phyloP scores from a whole-genome alignment of 106 monocot genomes.

The Apostasia shenzhenica region DNA sequence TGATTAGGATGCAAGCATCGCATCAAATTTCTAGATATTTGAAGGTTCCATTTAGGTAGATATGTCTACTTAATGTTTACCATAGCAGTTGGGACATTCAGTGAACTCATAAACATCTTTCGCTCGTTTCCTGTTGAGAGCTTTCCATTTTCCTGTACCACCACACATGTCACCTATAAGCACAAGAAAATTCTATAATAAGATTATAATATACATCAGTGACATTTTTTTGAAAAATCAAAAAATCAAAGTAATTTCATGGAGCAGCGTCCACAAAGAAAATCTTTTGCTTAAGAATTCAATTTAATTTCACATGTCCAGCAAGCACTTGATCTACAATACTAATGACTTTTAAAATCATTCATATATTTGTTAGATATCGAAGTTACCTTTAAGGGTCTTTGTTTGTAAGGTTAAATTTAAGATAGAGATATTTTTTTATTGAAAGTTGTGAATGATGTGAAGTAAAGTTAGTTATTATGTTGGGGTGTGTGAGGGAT shows the following conservation, averaged over 20 bases:
- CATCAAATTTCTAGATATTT: too few relatives aligned
- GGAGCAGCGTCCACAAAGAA: too few relatives aligned
- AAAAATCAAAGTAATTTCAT: background rate
- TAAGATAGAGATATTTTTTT: too few relatives aligned
- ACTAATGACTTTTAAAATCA: too few relatives aligned
- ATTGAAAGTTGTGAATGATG: too few relatives aligned
- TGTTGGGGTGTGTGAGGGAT: too few relatives aligned
- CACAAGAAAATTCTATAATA: background rate
- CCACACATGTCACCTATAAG: conserved; percentile 94
- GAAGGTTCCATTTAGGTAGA: too few relatives aligned
- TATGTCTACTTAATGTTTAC: conserved; percentile 22
- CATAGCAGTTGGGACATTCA: conserved; percentile 94
- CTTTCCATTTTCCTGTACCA: conserved; percentile 97
- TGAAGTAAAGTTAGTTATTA: too few relatives aligned
- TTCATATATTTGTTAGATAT: too few relatives aligned
- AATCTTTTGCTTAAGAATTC: background rate
- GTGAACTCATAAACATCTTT: conserved; percentile 98
- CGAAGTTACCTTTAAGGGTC: too few relatives aligned
- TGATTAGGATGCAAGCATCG: too few relatives aligned
- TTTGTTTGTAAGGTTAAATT: too few relatives aligned
- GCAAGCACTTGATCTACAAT: background rate
- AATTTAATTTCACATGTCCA: background rate
- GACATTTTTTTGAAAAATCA: background rate
- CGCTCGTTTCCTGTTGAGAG: conserved; percentile 90
- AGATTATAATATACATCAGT: background rate